Base-by-base conservation (phyloP, 2,329 filamentous ascomycete genomes). In the Trichoderma brevicompactum region DNA sequence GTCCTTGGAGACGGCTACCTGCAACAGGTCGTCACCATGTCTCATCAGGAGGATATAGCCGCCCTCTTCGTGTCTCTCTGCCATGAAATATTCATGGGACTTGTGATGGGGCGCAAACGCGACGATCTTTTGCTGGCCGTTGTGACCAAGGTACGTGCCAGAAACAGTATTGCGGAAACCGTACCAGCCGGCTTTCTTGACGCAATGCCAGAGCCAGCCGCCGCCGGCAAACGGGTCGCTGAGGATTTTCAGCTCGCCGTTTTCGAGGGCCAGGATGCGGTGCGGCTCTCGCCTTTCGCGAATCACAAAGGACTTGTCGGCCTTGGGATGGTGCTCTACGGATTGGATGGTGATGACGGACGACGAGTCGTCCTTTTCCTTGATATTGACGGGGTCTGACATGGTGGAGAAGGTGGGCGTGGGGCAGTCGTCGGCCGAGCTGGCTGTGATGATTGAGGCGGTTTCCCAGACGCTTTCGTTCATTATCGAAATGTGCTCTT, bases 131-230 rank as follows among this genome's bases (percentile, higher is more conserved):
- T 12, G 32, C 5, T 56, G 7, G 23, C 9, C 7, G 7, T 56
- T 28, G 8, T 62, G 43, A 1, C 64, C 64, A 2, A 66, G 58
- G 9, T 66, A 64, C 2, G 32, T n/a, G 13, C 59, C 59, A 8
- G 65, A 66, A 17, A 40, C 65, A 8, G 23, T 28, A 9, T 66
- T 66, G 28, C 17, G 38, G 12, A 66, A 66, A n/a, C 65, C 65
- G 17, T 50, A 66, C 58, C 58, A 66, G 23, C 65, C 65, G 0
- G 4, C 12, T 4, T 36, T 15, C 49, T 64, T 63, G 43, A 58
- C 13, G 3, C 65, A 66, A 7, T 36, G 5, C 65, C 65, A 66
- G 5, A 36, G 34, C 43, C 65, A 66, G 36, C 65, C 65, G 1
- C 17, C 58, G 9, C 49, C 59, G 0, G 23, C 0, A 1, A 4